Evolutionary conservation across 345 rosid genomes (phyloP).

Genomic region (Hevea brasiliensis): DNA sequence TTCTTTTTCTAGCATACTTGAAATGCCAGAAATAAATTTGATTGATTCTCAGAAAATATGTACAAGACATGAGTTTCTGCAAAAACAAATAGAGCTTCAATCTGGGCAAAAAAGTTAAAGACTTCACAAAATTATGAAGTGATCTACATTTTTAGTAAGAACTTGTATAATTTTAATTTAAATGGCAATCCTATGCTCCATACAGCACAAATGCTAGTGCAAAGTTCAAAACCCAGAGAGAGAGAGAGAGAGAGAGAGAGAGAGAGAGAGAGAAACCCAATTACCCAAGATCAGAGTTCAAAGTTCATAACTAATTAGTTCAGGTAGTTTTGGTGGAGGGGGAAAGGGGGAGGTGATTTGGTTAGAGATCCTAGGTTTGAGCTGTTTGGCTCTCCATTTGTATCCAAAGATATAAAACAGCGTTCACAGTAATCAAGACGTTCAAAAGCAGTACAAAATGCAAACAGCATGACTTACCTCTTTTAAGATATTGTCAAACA

Average conservation of each 20-base stretch:
- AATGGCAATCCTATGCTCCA: neutral
- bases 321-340: too few species aligned
- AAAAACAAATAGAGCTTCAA: too few species aligned
- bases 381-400: neutral
- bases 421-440: neutral
- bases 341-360: too few species aligned
- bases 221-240: neutral
- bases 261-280: too few species aligned
- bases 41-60: neutral
- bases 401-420: neutral
- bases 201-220: neutral
- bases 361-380: too few species aligned
- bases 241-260: too few species aligned
- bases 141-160: neutral
- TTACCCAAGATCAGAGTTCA: too few species aligned
- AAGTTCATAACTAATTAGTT: too few species aligned
- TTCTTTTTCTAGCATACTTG: neutral
- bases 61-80: neutral
- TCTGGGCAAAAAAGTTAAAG: neutral
- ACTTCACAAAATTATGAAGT: neutral
- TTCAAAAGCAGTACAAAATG: neutral
- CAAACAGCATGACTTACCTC: constrained; percentile 47
- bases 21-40: neutral
- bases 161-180: neutral
- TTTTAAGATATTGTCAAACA: constrained; percentile 76